A percentile compares a stretch with the other conserved stretches of the same genome.
Conservation (phyloP, 495 filamentous ascomycete species). For the Darksidea phi region DNA sequence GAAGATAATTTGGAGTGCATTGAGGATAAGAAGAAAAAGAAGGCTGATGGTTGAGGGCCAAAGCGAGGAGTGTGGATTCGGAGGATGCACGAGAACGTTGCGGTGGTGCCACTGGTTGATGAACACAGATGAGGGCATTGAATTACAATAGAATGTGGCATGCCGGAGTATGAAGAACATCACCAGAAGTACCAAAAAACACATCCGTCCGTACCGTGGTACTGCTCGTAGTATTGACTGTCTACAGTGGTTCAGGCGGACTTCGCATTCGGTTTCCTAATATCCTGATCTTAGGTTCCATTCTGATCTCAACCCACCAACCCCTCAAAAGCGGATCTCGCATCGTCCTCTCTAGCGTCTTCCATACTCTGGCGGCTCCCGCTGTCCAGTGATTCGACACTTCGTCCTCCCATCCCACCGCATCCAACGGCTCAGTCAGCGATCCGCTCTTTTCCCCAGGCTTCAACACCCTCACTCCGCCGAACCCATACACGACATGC, state of each 20-base stretch:
- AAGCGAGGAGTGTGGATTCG: neutral
- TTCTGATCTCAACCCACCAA: slow-evolving; percentile 53
- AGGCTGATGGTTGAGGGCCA: slow-evolving; percentile 43
- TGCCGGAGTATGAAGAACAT: too few species aligned
- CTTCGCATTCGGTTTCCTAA: slow-evolving; percentile 13
- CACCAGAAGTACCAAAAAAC: too few species aligned
- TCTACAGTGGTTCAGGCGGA: neutral
- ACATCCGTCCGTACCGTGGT: too few species aligned
- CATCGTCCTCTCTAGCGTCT: slow-evolving; percentile 12
- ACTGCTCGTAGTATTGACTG: neutral
- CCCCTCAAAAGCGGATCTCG: slow-evolving; percentile 28
- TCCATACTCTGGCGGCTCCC: slow-evolving; percentile 45
- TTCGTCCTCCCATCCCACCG: slow-evolving; percentile 26
- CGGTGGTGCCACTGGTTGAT: too few species aligned
- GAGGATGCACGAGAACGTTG: too few species aligned
- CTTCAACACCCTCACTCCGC: slow-evolving; percentile 62
- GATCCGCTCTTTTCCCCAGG: slow-evolving; percentile 46
- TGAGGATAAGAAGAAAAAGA: slow-evolving; percentile 95
- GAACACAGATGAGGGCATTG: too few species aligned
- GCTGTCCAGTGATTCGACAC: slow-evolving; percentile 49
- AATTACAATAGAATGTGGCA: too few species aligned
- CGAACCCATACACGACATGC: slow-evolving; percentile 66
- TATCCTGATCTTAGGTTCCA: slow-evolving; percentile 54
- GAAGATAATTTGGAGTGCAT: slow-evolving; percentile 92
- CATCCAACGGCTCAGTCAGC: slow-evolving; percentile 2